Evolutionary conservation across 2,329 filamentous ascomycete genomes (phyloP), one percentile per base, ranked within the genome.

Genomic region (Botrytis paeoniae): DNA sequence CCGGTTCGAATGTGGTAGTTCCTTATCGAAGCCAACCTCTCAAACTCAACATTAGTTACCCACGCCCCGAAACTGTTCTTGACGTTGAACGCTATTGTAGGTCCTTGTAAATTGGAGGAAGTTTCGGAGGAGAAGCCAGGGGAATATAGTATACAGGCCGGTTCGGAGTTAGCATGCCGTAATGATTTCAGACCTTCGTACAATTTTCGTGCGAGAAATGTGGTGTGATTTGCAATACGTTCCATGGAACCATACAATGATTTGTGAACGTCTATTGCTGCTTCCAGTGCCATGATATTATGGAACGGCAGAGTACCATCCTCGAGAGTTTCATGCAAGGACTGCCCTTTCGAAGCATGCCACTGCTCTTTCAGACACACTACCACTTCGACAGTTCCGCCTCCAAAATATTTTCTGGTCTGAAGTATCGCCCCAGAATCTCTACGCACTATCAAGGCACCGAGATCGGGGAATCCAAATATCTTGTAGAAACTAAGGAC

Each of bases 391-490:
- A 98, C 95, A 0, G 95, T 98, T 5, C 96, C 96, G 10, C 95
- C 96, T 9, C 95, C 95, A 82, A 99, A 99, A 79, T 97, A 99
- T 75, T 85, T 90, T 74, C 94, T 89, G 60, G 85, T 84, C 45
- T 87, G 84, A 64, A 97, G 90, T 4, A 91, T 80, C 57, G 86
- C 81, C 10, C 88, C 89, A 20, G 92, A 88, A 45, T 88, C 86
- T 77, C 93, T 94, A 60, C 92, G 89, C 20, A 98, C 89, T 43
- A 98, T 89, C 73, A 99, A 83, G 1, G 91, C 94, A 2, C 95
- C 95, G 2, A 98, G 85, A 80, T 98, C 93, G 0, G 95, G 95
- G 76, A 98, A 98, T 1, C 96, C 95, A 81, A 98, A 98, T n/a
- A 98, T 95, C 81, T 98, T 99, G 84, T 98, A 97, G 76, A 98